These are phyloP conservation scores for Penicillium sp. DNA, from an alignment of 2,329 filamentous ascomycete genomes.

Conservation along the genomic window DNA sequence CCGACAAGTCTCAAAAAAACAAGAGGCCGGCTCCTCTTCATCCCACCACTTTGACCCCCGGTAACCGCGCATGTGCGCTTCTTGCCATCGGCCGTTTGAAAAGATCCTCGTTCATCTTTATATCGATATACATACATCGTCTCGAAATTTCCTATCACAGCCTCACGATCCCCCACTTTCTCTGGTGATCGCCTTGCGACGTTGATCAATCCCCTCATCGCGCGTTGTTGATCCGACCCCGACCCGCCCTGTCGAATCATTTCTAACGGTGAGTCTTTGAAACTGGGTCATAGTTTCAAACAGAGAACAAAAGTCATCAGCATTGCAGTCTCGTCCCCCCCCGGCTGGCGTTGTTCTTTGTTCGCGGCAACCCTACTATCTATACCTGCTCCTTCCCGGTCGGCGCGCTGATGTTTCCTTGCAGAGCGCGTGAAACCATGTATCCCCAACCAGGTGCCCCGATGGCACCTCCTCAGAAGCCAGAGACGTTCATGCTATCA, in stretches of 20 bases:
- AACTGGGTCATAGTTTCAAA: constrained; percentile 17
- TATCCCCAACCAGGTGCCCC: constrained; percentile 77
- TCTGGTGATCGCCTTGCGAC: neutral
- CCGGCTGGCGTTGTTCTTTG: constrained; percentile 22
- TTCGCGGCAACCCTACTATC: constrained; percentile 20
- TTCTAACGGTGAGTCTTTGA: constrained; percentile 20
- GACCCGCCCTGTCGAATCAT: constrained; percentile 13
- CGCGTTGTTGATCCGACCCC: constrained; percentile 14
- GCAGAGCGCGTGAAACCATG: constrained; percentile 55
- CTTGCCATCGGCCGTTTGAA: constrained; percentile 1
- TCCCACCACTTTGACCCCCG: constrained; percentile 22
- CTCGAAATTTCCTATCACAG: neutral
- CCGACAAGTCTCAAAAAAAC: neutral
- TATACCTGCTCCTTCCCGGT: constrained; percentile 22
- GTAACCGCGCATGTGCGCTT: constrained; percentile 17
- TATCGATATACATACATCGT: neutral
- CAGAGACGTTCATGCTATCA: constrained; percentile 98
- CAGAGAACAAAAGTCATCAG: constrained; percentile 8
- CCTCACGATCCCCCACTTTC: neutral
- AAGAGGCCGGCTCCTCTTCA: constrained; percentile 46
- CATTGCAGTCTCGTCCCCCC: constrained; percentile 2
- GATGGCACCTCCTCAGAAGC: constrained; percentile 92
- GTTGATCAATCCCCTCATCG: neutral
- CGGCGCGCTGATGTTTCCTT: constrained; percentile 27
- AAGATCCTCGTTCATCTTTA: neutral